Percentiles rank a stretch among this genome's conserved stretches.
Conservation (phyloP, 2,329 filamentous ascomycete genomes). For the Aspergillus chevalieri region DNA sequence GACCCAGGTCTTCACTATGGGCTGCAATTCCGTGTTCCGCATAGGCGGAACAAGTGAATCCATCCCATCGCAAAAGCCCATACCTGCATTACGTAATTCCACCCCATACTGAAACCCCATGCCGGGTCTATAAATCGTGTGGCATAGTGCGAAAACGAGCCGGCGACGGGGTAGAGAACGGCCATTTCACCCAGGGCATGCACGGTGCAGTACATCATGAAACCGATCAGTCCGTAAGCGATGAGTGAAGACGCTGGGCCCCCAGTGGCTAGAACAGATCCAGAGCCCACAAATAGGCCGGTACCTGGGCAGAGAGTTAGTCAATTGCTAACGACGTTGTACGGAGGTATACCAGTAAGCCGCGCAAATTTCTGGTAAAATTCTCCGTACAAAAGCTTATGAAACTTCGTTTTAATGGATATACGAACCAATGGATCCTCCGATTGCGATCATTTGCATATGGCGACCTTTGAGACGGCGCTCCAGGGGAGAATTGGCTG, state of each 20-base stretch:
- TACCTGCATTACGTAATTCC: constrained; percentile 77
- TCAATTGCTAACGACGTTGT: not conserved
- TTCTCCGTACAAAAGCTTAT: too few relatives aligned
- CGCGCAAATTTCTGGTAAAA: too few relatives aligned
- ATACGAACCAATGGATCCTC: constrained; percentile 70
- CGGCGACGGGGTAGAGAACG: constrained; percentile 82
- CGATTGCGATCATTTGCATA: constrained; percentile 96
- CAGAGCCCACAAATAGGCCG: constrained; percentile 81
- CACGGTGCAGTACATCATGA: constrained; percentile 87
- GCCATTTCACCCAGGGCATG: constrained; percentile 89
- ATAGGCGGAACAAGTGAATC: too few relatives aligned
- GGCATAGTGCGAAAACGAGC: constrained; percentile 90
- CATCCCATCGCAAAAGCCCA: too few relatives aligned
- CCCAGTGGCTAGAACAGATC: constrained; percentile 63
- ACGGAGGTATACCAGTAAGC: too few relatives aligned
- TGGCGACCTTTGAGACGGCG: constrained; percentile 76
- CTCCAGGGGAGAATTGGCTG: constrained; percentile 67
- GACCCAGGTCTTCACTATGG: too few relatives aligned
- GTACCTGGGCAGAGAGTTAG: constrained; percentile 49
- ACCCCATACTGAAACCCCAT: constrained; percentile 93
- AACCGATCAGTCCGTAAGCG: constrained; percentile 70
- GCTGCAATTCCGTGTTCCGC: too few relatives aligned
- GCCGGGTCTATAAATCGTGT: constrained; percentile 89
- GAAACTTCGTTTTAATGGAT: not conserved
- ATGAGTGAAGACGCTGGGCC: constrained; percentile 73